Evolutionary conservation across 768 basidiomycete genomes (phyloP), one percentile per base, ranked within the genome.

Genomic region (Rhodotorula paludigena): DNA sequence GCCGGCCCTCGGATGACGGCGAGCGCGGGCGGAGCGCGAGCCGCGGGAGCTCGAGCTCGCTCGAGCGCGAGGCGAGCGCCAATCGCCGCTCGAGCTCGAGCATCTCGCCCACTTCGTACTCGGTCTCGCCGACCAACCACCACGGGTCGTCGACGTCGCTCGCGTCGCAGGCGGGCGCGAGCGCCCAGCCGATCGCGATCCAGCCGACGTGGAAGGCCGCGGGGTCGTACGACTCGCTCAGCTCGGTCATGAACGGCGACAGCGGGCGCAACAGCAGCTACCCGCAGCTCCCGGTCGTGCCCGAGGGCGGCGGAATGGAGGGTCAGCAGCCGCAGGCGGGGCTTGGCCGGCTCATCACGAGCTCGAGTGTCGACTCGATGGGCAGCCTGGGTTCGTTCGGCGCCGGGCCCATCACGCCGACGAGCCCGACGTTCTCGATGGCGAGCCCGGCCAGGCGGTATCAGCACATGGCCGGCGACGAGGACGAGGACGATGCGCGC

Each of bases 81-180:
- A 59, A 64, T 30, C 68, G 63, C 30, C 48, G 49, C 23, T 61
- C 62, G 44, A 66, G 62, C 38, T 56, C 63, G 49, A 45, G 35
- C 41, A 68, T 73, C 59, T 69, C 67, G 39, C 68, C 72, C 5
- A 47, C 57, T 9, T 62, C 47, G 3, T 69, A 68, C 63, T 69
- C 64, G 6, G 28, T 45, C 38, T 44, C 28, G 32, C 39, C 53
- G 18, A 15, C 25, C 9, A 55, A 45, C 5, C 6, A 35, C 35
- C 25, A 12, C 10, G 39, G 15, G 36, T 54, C 59, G 48, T 32
- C 48, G 45, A 6, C 18, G 20, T 35, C n/a, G 35, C 25, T 23
- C 38, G 23, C 5, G 25, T 28, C 54, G 2, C n/a, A n/a, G n/a
- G 18, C 44, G 7, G 51, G 38, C 7, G 60, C 63, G 49, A 56